Conservation (phyloP, 2,329 filamentous ascomycete species). For the Monosporascus sp. region DNA sequence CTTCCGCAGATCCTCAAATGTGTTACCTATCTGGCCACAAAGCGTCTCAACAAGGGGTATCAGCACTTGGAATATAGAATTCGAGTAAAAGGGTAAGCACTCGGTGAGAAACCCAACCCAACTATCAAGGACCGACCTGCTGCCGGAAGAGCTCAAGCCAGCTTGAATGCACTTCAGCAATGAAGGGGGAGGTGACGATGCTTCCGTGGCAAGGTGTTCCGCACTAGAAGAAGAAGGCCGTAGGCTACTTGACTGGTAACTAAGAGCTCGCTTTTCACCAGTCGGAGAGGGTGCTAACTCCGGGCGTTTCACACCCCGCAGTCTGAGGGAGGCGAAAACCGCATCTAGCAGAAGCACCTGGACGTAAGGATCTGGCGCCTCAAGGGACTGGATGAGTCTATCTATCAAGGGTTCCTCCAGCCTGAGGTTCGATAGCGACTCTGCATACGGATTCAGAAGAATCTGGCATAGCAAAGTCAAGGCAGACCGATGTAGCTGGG, state of each 20-base stretch:
- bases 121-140: constrained; percentile 76
- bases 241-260: constrained; percentile 36
- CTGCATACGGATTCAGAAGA: constrained; percentile 57
- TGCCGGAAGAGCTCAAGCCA: constrained; percentile 70
- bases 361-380: constrained; percentile 60
- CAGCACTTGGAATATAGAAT: constrained; percentile 82
- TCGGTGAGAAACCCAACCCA: constrained; percentile 86
- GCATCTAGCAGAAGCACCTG: constrained; percentile 76
- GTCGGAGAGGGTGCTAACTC: constrained; percentile 40
- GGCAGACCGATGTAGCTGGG: constrained; percentile 65
- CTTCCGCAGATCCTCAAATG: constrained; percentile 65
- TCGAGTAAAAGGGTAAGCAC: constrained; percentile 76
- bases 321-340: constrained; percentile 67
- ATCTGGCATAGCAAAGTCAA: constrained; percentile 67
- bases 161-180: constrained; percentile 81
- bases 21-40: constrained; percentile 68
- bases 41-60: constrained; percentile 88
- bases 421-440: constrained; percentile 54
- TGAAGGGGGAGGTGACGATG: constrained; percentile 56
- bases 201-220: constrained; percentile 16
- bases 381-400: constrained; percentile 56
- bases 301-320: constrained; percentile 42
- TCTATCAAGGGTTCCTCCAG: constrained; percentile 68
- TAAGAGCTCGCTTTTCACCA: constrained; percentile 42
- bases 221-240: constrained; percentile 32